A percentile compares a stretch with the other conserved stretches of the same genome.
These are phyloP conservation scores for Aspergillus felis DNA, from an alignment of 2,329 filamentous ascomycete species.

Conservation along the genomic window DNA sequence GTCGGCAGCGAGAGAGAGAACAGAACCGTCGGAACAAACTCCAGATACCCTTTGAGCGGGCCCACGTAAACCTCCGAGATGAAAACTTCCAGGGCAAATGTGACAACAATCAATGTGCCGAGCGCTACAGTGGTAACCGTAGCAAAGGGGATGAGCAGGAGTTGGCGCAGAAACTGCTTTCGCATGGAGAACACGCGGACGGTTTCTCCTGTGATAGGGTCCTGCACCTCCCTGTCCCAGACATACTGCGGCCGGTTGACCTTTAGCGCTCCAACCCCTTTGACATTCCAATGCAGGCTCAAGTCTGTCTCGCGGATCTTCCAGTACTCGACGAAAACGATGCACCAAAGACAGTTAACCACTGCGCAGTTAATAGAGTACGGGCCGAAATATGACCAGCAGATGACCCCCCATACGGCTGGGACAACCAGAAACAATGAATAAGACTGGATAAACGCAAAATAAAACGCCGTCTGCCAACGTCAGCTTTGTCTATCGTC, in stretches of 20 bases:
- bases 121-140: slow-evolving; percentile 67
- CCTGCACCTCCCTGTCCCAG: slow-evolving; percentile 71
- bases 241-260: slow-evolving; percentile 71
- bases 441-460: slow-evolving; percentile 88
- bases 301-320: slow-evolving; percentile 88
- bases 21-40: slow-evolving; percentile 83
- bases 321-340: slow-evolving; percentile 93
- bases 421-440: slow-evolving; percentile 82
- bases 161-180: slow-evolving; percentile 71
- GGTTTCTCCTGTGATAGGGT: slow-evolving; percentile 77
- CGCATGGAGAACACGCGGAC: slow-evolving; percentile 70
- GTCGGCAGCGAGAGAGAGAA: slow-evolving; percentile 78
- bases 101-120: slow-evolving; percentile 76
- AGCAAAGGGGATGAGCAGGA: slow-evolving; percentile 82
- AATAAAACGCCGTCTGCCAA: slow-evolving; percentile 78
- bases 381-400: slow-evolving; percentile 78
- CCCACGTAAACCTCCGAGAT: slow-evolving; percentile 91
- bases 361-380: slow-evolving; percentile 81
- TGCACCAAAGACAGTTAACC: slow-evolving; percentile 77
- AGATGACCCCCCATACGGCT: slow-evolving; percentile 68
- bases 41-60: slow-evolving; percentile 76
- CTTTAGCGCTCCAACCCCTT: slow-evolving; percentile 77
- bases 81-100: slow-evolving; percentile 92
- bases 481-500: background rate
- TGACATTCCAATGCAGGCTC: slow-evolving; percentile 81